phyloP scores from a whole-genome alignment of 1,139 yeast species.

The Taiozyma sp. region DNA sequence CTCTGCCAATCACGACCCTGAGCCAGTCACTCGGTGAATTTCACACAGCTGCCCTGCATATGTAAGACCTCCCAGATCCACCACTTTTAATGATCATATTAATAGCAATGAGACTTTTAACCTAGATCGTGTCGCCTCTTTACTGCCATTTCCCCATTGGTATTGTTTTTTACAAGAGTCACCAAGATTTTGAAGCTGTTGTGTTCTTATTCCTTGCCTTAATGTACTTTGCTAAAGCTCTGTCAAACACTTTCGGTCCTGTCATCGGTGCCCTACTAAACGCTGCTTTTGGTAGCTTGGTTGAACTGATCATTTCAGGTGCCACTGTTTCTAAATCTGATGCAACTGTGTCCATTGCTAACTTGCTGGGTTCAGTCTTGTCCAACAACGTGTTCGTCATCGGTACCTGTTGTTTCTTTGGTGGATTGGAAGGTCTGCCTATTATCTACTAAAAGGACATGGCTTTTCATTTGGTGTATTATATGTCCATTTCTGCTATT shows the following conservation, averaged over 20 bases:
- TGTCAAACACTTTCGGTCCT: slow-evolving; percentile 29
- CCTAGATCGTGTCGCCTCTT: background rate
- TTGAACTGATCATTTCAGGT: slow-evolving; percentile 21
- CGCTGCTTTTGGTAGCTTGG: slow-evolving; percentile 94
- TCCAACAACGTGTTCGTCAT: slow-evolving; percentile 20
- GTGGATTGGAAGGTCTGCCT: slow-evolving; percentile 18
- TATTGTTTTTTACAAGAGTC: slow-evolving; percentile 14
- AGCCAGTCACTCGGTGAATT: too few species aligned
- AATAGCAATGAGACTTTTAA: background rate
- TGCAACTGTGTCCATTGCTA: slow-evolving; percentile 24
- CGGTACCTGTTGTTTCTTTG: slow-evolving; percentile 21
- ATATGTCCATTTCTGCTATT: slow-evolving; percentile 11
- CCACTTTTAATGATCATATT: background rate
- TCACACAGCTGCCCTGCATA: background rate
- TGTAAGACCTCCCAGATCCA: background rate
- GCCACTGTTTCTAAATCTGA: slow-evolving; percentile 22
- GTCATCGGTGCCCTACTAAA: slow-evolving; percentile 88
- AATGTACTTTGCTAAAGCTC: slow-evolving; percentile 21
- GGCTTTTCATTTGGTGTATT: slow-evolving; percentile 17
- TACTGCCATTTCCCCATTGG: slow-evolving; percentile 21
- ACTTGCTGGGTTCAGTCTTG: slow-evolving; percentile 18
- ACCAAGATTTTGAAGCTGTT: slow-evolving; percentile 16
- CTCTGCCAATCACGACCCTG: too few species aligned
- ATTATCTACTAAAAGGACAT: slow-evolving; percentile 14
- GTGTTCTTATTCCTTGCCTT: slow-evolving; percentile 18